These are phyloP conservation scores for Acacia pycnantha DNA, from an alignment of 331 rosid species.

Conservation along the genomic window DNA sequence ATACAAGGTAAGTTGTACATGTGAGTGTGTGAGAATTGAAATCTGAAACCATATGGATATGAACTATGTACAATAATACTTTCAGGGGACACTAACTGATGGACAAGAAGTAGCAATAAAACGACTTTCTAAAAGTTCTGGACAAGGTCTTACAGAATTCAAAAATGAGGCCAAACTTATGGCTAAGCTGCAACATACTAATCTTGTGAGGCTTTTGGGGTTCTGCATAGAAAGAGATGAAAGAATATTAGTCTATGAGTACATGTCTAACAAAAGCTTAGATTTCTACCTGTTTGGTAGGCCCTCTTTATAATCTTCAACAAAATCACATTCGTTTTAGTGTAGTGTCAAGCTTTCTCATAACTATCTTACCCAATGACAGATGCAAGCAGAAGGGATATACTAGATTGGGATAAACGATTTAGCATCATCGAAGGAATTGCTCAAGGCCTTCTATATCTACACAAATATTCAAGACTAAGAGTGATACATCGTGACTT, in stretches of 20 bases:
- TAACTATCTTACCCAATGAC: not conserved
- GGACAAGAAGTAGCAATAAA: slow-evolving; percentile 48
- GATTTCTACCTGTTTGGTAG: slow-evolving; percentile 44
- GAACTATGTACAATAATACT: not conserved
- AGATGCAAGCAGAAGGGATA: slow-evolving; percentile 29
- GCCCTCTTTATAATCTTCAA: not conserved
- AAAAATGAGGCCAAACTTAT: slow-evolving; percentile 50
- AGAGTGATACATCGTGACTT: slow-evolving; percentile 46
- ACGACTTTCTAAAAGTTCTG: slow-evolving; percentile 38
- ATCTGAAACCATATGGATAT: not conserved
- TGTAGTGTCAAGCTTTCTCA: not conserved
- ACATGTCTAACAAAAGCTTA: slow-evolving; percentile 48
- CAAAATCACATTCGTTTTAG: too few relatives aligned
- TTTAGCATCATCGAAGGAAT: slow-evolving; percentile 38
- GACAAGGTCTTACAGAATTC: slow-evolving; percentile 46
- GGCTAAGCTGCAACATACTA: slow-evolving; percentile 53
- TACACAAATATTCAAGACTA: slow-evolving; percentile 42
- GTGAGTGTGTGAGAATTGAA: not conserved
- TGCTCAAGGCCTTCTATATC: slow-evolving; percentile 46
- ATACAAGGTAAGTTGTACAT: slow-evolving; percentile 25
- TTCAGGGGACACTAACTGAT: slow-evolving; percentile 35
- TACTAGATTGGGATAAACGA: slow-evolving; percentile 38
- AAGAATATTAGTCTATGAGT: slow-evolving; percentile 41
- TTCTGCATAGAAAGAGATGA: slow-evolving; percentile 44
- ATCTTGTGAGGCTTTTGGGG: slow-evolving; percentile 48